Evolutionary conservation across 129 eudicot genomes (phyloP), one percentile per base, ranked within the genome.

Genomic region (Saposhnikovia divaricata): DNA sequence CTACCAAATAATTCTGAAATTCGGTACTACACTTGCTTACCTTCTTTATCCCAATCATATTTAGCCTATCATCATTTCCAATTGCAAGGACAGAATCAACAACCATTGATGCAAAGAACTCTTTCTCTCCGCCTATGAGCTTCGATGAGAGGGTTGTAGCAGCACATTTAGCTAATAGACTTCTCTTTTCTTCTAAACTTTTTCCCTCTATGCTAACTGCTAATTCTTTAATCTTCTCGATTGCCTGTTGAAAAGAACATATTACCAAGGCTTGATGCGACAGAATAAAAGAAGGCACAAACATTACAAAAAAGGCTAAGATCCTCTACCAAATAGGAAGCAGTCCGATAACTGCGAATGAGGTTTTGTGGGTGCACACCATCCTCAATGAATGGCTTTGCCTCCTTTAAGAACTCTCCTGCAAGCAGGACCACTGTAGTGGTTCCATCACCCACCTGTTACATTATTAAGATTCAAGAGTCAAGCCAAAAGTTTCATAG

Each of bases 61-160:
- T 96, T 79, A 96, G 81, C 86, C 99, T 87, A 75, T 96, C 99
- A 10, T 92, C 99, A 83, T 48, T 57, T 76, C 99, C 98, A 82
- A 96, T 89, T 79, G 98, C 95, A 76, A 92, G 82, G 68, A 96
- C 99, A 78, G 99, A 94, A 86, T 96, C 98, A 50, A 96, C 99
- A 18, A 96, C 99, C 98, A 96, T 96, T 57, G 80, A 66, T 53
- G 97, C 99, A 87, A 96, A 92, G 86, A 96, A 96, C 74, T 96
- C 99, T 85, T 96, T 96, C 81, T 96, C 99, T 57, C 99, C 99
- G n/a, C 99, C 99, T 42, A 92, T 92, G 45, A 96, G 97, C 95
- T 96, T 96, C 21, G 98, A 96, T 65, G 97, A 90, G 63, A 92
- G 93, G 57, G 99, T 96, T 71, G 99, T 96, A 25, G 93, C 99